A percentile compares a stretch with the other conserved stretches of the same genome.
phyloP scores from a whole-genome alignment of 768 basidiomycete species.

The Lactarius hatsudake region DNA sequence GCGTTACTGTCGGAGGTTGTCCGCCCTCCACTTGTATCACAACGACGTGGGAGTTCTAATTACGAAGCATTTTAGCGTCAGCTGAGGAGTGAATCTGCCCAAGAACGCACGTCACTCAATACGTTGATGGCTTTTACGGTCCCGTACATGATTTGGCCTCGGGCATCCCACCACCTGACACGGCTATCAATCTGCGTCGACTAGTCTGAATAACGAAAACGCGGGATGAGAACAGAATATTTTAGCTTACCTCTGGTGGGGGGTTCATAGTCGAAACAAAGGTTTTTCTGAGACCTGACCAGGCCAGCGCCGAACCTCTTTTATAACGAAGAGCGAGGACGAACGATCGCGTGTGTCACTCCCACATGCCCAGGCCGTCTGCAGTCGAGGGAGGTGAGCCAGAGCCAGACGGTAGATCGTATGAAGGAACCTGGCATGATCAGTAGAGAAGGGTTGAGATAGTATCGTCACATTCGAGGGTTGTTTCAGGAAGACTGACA shows the following conservation, averaged over 20 bases:
- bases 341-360: conserved; percentile 16
- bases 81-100: conserved; percentile 3
- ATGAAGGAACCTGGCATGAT: conserved; percentile 23
- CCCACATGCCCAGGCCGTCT: conserved; percentile 20
- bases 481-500: conserved; percentile 3
- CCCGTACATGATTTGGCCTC: conserved; percentile 56
- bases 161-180: conserved; percentile 63
- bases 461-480: conserved; percentile 23
- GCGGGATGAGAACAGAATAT: conserved; percentile 4
- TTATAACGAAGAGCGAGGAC: conserved; percentile 12
- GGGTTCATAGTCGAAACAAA: conserved; percentile 69
- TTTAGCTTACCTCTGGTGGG: conserved; percentile 42
- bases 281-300: conserved; percentile 27
- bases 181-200: conserved; percentile 57
- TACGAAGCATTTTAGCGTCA: conserved; percentile 9
- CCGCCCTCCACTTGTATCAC: conserved; percentile 46
- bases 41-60: conserved; percentile 61
- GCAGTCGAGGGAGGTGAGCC: conserved; percentile 8
- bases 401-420: conserved; percentile 5
- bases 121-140: conserved; percentile 52
- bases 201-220: conserved; percentile 23
- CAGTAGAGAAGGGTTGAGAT: conserved; percentile 13
- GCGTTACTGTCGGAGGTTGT: conserved; percentile 41
- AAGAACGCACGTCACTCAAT: conserved; percentile 52
- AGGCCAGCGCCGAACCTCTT: conserved; percentile 6